Evolutionary conservation across 2,329 filamentous ascomycete species (phyloP).

Genomic region (Polytolypa hystricis): DNA sequence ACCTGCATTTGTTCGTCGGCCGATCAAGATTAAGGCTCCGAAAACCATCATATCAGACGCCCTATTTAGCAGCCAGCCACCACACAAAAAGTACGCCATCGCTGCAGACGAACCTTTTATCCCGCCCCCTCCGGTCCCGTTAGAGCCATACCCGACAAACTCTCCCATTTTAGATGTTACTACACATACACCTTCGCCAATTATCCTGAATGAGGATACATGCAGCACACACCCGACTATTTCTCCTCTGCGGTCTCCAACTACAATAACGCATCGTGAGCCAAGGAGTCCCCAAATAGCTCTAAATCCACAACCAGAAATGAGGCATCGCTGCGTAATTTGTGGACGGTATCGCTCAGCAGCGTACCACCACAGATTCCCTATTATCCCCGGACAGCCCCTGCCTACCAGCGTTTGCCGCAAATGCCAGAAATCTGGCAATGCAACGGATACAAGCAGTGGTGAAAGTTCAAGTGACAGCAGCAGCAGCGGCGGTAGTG

Average conservation of each 20-base stretch:
- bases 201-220: too few species aligned
- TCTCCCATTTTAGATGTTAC: too few species aligned
- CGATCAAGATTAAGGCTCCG: conserved; percentile 7
- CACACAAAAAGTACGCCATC: too few species aligned
- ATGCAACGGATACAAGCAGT: conserved; percentile 8
- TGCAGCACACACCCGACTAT: too few species aligned
- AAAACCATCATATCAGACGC: conserved; percentile 4
- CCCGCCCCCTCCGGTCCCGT: background rate
- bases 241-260: too few species aligned
- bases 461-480: conserved; percentile 1
- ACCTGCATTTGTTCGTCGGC: conserved; percentile 11
- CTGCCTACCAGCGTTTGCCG: conserved; percentile 6
- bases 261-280: background rate
- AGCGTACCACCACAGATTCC: conserved; percentile 8
- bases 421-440: conserved; percentile 6
- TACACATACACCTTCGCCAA: too few species aligned
- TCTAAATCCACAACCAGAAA: too few species aligned
- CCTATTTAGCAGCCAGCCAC: too few species aligned
- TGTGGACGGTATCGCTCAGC: conserved; percentile 10
- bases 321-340: conserved; percentile 7
- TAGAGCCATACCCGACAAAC: too few species aligned
- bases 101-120: too few species aligned
- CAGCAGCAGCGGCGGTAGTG: background rate
- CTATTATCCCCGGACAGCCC: conserved; percentile 2
- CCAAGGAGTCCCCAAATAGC: background rate